Evolutionary conservation across 2,329 filamentous ascomycete species (phyloP).

Genomic region (Raffaelea deltoideospora): DNA sequence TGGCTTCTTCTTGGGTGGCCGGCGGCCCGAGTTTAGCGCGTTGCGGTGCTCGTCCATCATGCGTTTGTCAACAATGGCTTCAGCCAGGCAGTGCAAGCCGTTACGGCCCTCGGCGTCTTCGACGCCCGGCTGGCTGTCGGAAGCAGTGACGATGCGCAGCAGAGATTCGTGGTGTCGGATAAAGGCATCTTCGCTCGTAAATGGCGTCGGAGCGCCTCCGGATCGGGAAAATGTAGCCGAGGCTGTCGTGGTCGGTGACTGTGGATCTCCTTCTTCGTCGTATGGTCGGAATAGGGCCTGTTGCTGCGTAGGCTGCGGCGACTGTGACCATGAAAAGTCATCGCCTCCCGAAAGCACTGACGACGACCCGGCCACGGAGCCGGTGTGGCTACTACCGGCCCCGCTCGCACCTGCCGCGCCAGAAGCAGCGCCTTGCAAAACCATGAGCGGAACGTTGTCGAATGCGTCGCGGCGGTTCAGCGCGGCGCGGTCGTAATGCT

Average conservation of each 20-base stretch:
- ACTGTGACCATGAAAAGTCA: no score
- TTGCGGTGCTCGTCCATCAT: conserved; percentile 21
- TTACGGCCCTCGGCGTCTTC: conserved; percentile 36
- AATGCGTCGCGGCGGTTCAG: conserved; percentile 35
- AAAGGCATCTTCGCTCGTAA: conserved; percentile 11
- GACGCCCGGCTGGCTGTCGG: conserved; percentile 15
- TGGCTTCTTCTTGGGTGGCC: conserved; percentile 21
- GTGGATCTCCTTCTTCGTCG: background rate
- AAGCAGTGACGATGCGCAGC: conserved; percentile 20
- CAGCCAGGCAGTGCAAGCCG: conserved; percentile 42
- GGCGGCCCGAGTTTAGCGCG: conserved; percentile 12
- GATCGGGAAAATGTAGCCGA: background rate
- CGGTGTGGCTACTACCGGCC: background rate
- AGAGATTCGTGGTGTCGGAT: conserved; percentile 20
- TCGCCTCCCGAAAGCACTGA: no score
- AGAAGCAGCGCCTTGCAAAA: no score
- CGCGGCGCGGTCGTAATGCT: conserved; percentile 15
- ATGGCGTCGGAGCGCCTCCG: conserved; percentile 3
- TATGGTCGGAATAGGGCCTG: no score
- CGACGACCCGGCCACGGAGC: background rate
- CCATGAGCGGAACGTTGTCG: conserved; percentile 16
- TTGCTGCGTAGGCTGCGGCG: no score
- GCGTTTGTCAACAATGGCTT: conserved; percentile 28
- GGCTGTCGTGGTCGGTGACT: background rate
- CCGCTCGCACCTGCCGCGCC: no score